These are phyloP conservation scores for Triticum monococcum DNA, from an alignment of 176 grass and related monocot genomes.

Conservation along the genomic window DNA sequence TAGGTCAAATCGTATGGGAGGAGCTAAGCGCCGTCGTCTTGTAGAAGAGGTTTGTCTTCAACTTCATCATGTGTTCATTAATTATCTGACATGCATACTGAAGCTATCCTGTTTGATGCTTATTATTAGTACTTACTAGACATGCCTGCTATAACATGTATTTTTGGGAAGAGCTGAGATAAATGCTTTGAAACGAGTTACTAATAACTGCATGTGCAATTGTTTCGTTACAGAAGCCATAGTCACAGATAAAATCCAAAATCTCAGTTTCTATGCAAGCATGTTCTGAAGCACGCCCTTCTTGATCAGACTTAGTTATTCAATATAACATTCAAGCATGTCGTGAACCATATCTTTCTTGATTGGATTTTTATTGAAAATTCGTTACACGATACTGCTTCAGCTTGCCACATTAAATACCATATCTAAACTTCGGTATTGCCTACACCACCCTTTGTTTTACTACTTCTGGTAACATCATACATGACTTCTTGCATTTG, in stretches of 20 bases:
- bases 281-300: not conserved
- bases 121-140: not conserved
- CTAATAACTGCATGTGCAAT: not conserved
- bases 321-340: not conserved
- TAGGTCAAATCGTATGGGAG: constrained; percentile 80
- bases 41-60: constrained; percentile 78
- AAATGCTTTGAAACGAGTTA: constrained; percentile 4
- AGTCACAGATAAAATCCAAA: not conserved
- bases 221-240: not conserved
- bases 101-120: not conserved
- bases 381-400: not conserved
- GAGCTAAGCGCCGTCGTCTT: constrained; percentile 71
- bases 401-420: not conserved
- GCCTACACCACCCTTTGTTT: too few relatives aligned
- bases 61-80: not conserved
- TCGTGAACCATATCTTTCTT: constrained; percentile 6
- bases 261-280: not conserved
- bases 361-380: constrained; percentile 4
- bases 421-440: constrained; percentile 14
- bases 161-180: not conserved
- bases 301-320: not conserved
- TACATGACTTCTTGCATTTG: not conserved
- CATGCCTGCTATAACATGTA: not conserved
- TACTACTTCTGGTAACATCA: too few relatives aligned
- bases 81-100: not conserved